A percentile compares a stretch with the other conserved stretches of the same genome.
Conservation (phyloP, 2,329 filamentous ascomycete species). For the Colletotrichum camelliae region DNA sequence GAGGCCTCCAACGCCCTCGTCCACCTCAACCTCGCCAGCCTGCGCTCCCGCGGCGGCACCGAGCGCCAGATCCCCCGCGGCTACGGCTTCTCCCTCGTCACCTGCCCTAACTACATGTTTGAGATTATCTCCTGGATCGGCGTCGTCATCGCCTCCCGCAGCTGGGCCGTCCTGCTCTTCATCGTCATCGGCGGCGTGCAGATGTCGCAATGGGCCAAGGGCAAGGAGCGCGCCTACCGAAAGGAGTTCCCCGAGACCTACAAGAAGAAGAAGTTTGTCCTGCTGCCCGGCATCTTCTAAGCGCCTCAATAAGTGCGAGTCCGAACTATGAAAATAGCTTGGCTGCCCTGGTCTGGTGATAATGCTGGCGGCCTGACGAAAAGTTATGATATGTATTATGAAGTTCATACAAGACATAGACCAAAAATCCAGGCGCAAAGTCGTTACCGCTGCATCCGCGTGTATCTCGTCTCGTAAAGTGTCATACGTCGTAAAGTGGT, state of each 20-base stretch:
- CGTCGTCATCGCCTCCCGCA: conserved; percentile 79
- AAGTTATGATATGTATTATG: not conserved
- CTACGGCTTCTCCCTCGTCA: conserved; percentile 84
- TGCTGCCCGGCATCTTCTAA: conserved; percentile 80
- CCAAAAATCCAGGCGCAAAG: not conserved
- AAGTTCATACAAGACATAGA: not conserved
- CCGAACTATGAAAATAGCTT: not conserved
- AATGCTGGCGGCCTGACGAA: not conserved
- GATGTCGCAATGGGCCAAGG: conserved; percentile 88
- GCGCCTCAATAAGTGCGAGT: not conserved
- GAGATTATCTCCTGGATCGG: conserved; percentile 88
- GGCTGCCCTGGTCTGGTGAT: not conserved
- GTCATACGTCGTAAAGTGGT: conserved; percentile 17
- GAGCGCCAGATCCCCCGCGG: conserved; percentile 89
- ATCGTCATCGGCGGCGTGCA: conserved; percentile 73
- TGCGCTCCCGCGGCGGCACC: conserved; percentile 80
- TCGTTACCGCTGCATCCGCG: not conserved
- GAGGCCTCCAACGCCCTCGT: conserved; percentile 82
- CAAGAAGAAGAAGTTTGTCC: conserved; percentile 88
- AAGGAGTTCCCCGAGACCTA: conserved; percentile 93
- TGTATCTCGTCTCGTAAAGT: not conserved
- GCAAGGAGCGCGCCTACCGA: conserved; percentile 90
- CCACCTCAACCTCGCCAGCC: conserved; percentile 77
- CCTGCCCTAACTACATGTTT: conserved; percentile 97
- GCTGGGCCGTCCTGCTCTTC: conserved; percentile 80